Evolutionary conservation across 2,329 filamentous ascomycete species (phyloP), one percentile per base, ranked within the genome.

Genomic region (Meredithiella fracta): DNA sequence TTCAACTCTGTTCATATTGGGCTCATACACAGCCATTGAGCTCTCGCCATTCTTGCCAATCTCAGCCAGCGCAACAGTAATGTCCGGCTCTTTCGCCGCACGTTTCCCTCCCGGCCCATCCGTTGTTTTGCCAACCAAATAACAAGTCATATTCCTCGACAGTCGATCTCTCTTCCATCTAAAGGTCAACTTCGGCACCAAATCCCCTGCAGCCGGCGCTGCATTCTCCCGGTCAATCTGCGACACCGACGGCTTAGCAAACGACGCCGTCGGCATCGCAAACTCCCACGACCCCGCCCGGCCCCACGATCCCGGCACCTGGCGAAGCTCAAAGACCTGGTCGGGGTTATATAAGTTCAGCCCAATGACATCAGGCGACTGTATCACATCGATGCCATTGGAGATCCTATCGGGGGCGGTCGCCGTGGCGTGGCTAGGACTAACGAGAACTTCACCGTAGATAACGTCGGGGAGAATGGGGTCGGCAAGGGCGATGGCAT

Each of bases 291-390:
- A 79, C 54, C 88, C 80, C 14, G 81, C 82, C 59, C 81, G 83
- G 60, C 84, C 89, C 84, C 89, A 94, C 59, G 83, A 82, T 34
- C 85, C 83, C 42, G 82, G 76, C 62, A 85, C 80, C 63, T 82
- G 78, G 62, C 77, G 81, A 37, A 97, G 77, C 0, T 73, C 63
- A 20, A 97, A 73, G 62, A 85, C 77, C 67, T 92, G 88, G 66
- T 97, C 91, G 0, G 92, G 92, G 66, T 95, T 92, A 73, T 96
- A 97, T 2, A 98, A 80, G 63, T 91, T 84, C 40, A 97, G 76
- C n/a, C 77, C 75, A 67, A 97, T 95, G 54, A 79, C 74, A 57
- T 83, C 82, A 0, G 91, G 90, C 15, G 57, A 54, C 11, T 53
- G 51, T n/a, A 52, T 47, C 15, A 47, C 53, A 3, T n/a, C 26